phyloP scores from a whole-genome alignment of 305 asterid species.

The Fraxinus sp. region DNA sequence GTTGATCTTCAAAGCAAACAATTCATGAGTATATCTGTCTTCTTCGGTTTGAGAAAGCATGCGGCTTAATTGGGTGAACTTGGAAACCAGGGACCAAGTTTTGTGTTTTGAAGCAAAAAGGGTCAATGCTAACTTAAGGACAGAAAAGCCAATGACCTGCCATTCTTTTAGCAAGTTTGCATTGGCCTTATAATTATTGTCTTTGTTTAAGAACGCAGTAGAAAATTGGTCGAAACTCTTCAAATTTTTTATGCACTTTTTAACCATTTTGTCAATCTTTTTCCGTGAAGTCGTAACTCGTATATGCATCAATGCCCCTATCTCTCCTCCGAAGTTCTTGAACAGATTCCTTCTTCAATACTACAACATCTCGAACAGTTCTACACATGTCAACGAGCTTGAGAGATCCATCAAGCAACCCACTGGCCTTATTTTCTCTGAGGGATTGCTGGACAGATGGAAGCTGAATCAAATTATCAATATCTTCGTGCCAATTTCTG shows the following conservation, averaged over 20 bases:
- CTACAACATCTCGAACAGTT: slow-evolving; percentile 14
- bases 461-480: slow-evolving; percentile 30
- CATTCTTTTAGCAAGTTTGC: slow-evolving; percentile 31
- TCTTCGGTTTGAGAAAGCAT: slow-evolving; percentile 1
- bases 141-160: slow-evolving; percentile 24
- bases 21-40: slow-evolving; percentile 13
- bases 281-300: slow-evolving; percentile 26
- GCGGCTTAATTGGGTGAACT: slow-evolving; percentile 11
- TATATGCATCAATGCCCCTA: slow-evolving; percentile 18
- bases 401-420: slow-evolving; percentile 33
- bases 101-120: slow-evolving; percentile 31
- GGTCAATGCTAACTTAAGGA: slow-evolving; percentile 23
- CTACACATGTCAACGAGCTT: slow-evolving; percentile 28
- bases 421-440: slow-evolving; percentile 1
- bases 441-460: slow-evolving; percentile 31
- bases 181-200: background rate
- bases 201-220: background rate
- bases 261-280: slow-evolving; percentile 27
- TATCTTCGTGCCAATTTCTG: slow-evolving; percentile 26
- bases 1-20: slow-evolving; percentile 15
- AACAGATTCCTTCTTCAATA: slow-evolving; percentile 29
- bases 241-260: slow-evolving; percentile 25
- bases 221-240: slow-evolving; percentile 23
- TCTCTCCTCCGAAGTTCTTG: slow-evolving; percentile 31
- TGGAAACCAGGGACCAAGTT: slow-evolving; percentile 39